phyloP scores from a whole-genome alignment of 345 rosid species.

The Geranium rotundifolium region DNA sequence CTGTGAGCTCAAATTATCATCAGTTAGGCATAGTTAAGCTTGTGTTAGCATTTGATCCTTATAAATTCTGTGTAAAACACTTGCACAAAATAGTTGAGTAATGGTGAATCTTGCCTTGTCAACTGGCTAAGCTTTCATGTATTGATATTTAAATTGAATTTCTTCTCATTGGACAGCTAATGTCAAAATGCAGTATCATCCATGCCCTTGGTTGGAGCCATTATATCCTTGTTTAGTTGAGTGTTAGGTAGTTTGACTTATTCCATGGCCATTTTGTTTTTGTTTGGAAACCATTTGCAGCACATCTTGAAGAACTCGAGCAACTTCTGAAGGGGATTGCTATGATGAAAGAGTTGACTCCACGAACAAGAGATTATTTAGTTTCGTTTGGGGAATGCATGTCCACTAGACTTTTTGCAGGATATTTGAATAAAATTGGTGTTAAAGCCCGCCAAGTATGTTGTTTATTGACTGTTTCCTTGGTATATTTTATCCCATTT shows the following conservation, averaged over 20 bases:
- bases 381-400: conserved; percentile 98
- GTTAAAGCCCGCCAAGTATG: conserved; percentile 89
- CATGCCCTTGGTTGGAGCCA: too few relatives aligned
- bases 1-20: too few relatives aligned
- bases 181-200: too few relatives aligned
- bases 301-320: conserved; percentile 65
- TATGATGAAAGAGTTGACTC: conserved; percentile 92
- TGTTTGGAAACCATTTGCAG: conserved; percentile 29
- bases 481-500: not conserved
- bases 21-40: too few relatives aligned
- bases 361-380: conserved; percentile 67
- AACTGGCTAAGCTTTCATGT: too few relatives aligned
- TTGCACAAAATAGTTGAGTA: too few relatives aligned
- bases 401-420: conserved; percentile 94
- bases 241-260: not conserved
- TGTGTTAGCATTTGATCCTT: too few relatives aligned
- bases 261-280: not conserved
- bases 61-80: too few relatives aligned
- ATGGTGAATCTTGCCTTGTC: too few relatives aligned
- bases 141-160: too few relatives aligned
- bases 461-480: conserved; percentile 9
- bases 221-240: too few relatives aligned
- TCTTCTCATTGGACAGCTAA: too few relatives aligned
- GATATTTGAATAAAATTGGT: conserved; percentile 69
- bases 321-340: conserved; percentile 92